Evolutionary conservation across 2,329 filamentous ascomycete genomes (phyloP).

Genomic region (Fusarium equiseti): DNA sequence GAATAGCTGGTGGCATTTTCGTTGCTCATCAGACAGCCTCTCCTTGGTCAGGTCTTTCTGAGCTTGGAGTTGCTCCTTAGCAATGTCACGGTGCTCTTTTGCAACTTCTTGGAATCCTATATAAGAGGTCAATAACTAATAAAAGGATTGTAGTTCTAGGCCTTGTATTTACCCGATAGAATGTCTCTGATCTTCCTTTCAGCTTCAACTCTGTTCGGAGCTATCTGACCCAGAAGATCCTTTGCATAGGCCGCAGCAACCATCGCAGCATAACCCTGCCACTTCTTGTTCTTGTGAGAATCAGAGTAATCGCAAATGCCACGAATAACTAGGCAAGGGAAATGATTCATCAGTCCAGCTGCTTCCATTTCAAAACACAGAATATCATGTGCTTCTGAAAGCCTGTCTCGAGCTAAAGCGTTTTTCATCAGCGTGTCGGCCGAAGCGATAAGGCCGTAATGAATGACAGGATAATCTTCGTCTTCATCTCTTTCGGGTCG

Average conservation of each 20-base stretch:
- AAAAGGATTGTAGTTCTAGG: too few relatives aligned
- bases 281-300: slow-evolving; percentile 19
- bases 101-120: too few relatives aligned
- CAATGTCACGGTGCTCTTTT: background rate
- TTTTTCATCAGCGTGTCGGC: background rate
- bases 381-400: background rate
- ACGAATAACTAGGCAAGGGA: background rate
- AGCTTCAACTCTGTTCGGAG: background rate
- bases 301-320: background rate
- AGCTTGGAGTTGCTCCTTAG: background rate
- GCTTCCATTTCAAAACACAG: background rate
- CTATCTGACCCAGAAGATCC: slow-evolving; percentile 9
- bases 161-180: background rate
- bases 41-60: background rate
- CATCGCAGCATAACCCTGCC: slow-evolving; percentile 53
- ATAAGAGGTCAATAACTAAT: too few relatives aligned
- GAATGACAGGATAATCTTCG: background rate
- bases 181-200: background rate
- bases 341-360: background rate
- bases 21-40: background rate
- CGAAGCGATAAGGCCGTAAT: background rate
- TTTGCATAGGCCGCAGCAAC: slow-evolving; percentile 41
- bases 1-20: background rate
- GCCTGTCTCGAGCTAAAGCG: background rate
- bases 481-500: too few relatives aligned